Evolutionary conservation across 1,139 yeast genomes (phyloP), one percentile per base, ranked within the genome.

Genomic region (Blastobotrys illinoisensis): DNA sequence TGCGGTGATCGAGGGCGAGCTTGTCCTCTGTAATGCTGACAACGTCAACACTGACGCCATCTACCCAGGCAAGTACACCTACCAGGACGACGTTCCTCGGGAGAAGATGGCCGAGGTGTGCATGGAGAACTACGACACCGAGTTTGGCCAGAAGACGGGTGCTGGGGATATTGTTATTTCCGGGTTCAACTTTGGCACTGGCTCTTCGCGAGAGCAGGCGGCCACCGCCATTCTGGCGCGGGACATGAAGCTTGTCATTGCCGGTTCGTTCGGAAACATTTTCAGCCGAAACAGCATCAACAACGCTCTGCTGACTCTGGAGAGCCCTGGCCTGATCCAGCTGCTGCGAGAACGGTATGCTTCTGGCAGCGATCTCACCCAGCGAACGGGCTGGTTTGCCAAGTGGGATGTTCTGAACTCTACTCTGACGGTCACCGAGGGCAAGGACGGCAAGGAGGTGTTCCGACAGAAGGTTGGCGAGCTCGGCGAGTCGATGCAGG

Each of bases 121-220:
- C 76, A 95, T 93, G 99, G 99, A 93, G 73, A 93, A 93, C 75
- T 93, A 95, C 72, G 99, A 93, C 71, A 71, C 88, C 18, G 95
- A 91, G 62, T 93, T 93, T 71, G 83, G 86, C 54, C 61, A 73
- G 50, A 90, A 89, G 76, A 88, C 96, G 46, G 78, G 83, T 61
- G 80, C 96, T 6, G 89, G 95, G 54, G 99, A 93, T 71, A 90
- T 93, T 61, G 82, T 93, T 55, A 81, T 93, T 52, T 83, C 93
- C 55, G 99, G 99, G 19, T 95, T 76, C 77, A 95, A 95, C 70
- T 93, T 93, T 68, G 99, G 99, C 64, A 91, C 98, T 18, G 99
- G 99, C 48, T 90, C 98, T 5, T 89, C 97, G n/a, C 85, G 99
- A 74, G 99, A 93, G 71, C 99, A 93, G 74, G 99, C 99, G 1